Conservation (phyloP, 192 early-diverging fungal genomes). For the Allomyces javanicus region DNA sequence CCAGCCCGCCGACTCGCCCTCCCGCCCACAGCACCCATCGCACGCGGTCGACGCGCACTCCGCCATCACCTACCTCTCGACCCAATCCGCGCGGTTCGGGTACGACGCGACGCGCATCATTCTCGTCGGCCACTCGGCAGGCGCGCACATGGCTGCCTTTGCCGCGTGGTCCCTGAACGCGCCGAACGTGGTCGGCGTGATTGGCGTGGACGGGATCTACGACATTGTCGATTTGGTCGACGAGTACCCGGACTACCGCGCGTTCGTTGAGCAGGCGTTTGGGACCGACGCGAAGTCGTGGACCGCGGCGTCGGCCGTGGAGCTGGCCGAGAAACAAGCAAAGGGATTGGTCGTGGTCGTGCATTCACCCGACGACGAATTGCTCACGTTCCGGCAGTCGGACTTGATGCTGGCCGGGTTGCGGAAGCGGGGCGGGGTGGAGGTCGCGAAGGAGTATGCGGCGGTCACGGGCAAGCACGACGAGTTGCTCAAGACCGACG, state of each 20-base stretch:
- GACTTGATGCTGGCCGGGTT: not conserved
- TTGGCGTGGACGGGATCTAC: conserved; percentile 74
- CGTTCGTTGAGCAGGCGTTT: conserved; percentile 59
- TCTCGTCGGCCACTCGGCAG: conserved; percentile 57
- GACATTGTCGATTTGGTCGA: conserved; percentile 42
- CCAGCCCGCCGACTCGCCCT: conserved; percentile 8
- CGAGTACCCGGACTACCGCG: conserved; percentile 41
- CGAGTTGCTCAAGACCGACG: not conserved
- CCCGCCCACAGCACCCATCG: conserved; percentile 35
- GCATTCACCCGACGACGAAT: not conserved
- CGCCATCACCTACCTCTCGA: conserved; percentile 29
- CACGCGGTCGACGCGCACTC: conserved; percentile 43
- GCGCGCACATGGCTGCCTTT: conserved; percentile 40
- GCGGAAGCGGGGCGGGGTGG: not conserved
- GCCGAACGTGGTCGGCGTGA: conserved; percentile 28
- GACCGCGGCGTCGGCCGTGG: not conserved
- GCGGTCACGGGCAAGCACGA: not conserved
- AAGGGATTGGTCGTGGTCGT: not conserved
- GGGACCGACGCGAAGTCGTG: conserved; percentile 6
- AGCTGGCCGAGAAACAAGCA: not conserved
- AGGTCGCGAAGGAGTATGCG: not conserved
- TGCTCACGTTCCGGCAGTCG: not conserved
- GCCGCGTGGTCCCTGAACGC: conserved; percentile 34
- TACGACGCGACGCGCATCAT: conserved; percentile 20
- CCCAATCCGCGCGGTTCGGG: conserved; percentile 3